Evolutionary conservation across 371 early-diverging fungal species (phyloP).

Genomic region (Mucor circinelloides): DNA sequence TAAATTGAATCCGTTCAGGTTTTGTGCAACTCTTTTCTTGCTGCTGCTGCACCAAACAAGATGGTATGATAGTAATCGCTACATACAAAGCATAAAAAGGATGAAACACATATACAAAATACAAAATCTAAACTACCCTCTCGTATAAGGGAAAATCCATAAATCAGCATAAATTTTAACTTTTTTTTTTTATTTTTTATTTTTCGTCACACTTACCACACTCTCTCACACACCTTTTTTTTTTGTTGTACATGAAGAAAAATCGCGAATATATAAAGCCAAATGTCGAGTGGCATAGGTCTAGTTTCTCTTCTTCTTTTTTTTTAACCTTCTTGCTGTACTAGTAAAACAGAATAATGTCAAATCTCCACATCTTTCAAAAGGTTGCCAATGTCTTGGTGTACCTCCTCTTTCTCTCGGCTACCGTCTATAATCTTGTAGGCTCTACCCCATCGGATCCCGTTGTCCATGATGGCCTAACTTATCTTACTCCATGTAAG

Average conservation of each 20-base stretch:
- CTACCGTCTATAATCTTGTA: conserved; percentile 62
- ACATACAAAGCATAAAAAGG: background rate
- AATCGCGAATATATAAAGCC: background rate
- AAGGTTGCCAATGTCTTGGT: conserved; percentile 70
- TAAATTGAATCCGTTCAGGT: background rate
- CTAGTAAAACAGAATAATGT: conserved; percentile 10
- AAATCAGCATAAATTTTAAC: background rate
- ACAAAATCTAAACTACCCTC: background rate
- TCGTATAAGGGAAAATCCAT: background rate
- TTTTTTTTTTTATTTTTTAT: background rate
- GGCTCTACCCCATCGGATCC: conserved; percentile 47
- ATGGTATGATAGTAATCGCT: background rate
- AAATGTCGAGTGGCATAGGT: background rate
- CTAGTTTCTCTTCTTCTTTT: conserved; percentile 7
- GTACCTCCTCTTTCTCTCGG: conserved; percentile 67
- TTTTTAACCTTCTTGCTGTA: background rate
- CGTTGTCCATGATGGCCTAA: conserved; percentile 34
- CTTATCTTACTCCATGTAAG: conserved; percentile 58
- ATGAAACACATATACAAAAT: background rate
- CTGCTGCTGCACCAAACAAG: background rate
- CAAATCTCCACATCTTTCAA: conserved; percentile 39
- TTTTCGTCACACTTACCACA: conserved; percentile 7
- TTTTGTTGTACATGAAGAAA: background rate
- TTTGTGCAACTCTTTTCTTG: background rate
- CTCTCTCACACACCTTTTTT: background rate